Conservation (phyloP, 176 grass and related monocot genomes). For the Luzula sylvatica region DNA sequence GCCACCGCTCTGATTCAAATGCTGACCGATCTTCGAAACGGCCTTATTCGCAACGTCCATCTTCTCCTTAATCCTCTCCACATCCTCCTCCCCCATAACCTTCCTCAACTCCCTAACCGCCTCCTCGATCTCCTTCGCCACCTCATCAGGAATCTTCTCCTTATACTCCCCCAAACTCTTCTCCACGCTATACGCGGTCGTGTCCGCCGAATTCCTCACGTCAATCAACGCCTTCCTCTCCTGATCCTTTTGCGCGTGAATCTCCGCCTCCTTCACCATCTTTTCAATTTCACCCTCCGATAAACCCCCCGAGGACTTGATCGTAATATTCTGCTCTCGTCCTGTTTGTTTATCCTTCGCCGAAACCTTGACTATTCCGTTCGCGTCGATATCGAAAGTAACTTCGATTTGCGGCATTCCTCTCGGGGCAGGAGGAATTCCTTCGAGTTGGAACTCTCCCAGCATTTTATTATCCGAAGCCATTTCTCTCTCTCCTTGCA, state of each 20-base stretch:
- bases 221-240: constrained; percentile 82
- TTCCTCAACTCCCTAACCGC: constrained; percentile 69
- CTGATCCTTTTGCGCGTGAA: constrained; percentile 81
- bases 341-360: constrained; percentile 74
- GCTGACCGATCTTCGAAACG: constrained; percentile 84
- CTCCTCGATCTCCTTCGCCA: constrained; percentile 51
- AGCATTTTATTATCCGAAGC: constrained; percentile 84
- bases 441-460: constrained; percentile 89
- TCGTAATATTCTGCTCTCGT: constrained; percentile 95
- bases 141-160: constrained; percentile 74
- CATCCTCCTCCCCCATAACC: constrained; percentile 53
- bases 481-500: constrained; percentile 99
- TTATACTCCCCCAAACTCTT: constrained; percentile 87
- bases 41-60: constrained; percentile 88
- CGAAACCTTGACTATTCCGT: constrained; percentile 95
- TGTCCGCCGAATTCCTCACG: constrained; percentile 73
- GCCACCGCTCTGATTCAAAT: constrained; percentile 54
- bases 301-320: constrained; percentile 88
- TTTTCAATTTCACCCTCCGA: constrained; percentile 83
- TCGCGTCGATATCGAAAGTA: constrained; percentile 88
- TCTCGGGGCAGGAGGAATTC: constrained; percentile 84
- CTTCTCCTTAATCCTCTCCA: constrained; percentile 95
- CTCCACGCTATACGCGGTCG: constrained; percentile 86
- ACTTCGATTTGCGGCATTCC: constrained; percentile 91
- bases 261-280: constrained; percentile 91